Evolutionary conservation across 805 yeast species (phyloP), one percentile per base, ranked within the genome.

Genomic region (Yarrowia porcina): DNA sequence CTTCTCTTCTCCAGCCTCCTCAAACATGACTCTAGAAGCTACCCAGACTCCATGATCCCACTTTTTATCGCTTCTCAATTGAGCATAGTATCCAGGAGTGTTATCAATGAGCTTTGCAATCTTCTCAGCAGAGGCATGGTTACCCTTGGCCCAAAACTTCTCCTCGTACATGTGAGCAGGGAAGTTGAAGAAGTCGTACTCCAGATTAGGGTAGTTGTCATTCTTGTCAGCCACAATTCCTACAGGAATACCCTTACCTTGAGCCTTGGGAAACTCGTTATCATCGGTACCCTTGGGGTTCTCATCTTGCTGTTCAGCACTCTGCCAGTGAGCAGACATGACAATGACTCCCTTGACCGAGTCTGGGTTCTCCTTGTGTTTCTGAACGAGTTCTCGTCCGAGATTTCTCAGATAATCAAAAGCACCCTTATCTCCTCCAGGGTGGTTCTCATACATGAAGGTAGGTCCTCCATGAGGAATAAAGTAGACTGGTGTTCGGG

Each of bases 391-490:
- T 38, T 75, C 72, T 17, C 71, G 66, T 2, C 96, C 96, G 7
- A 86, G 65, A 21, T 73, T 67, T 50, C 77, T 73, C 7, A 85
- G 77, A 5, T 75, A 75, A 23, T 77, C 75, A 77, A 81, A 87
- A 0, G 93, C 92, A 5, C 89, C 89, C 2, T 61, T 59, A 63
- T 82, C 79, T 36, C 87, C 82, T 18, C 83, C 83, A 52, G 76
- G 74, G 59, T 76, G 80, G 56, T 76, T 80, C 35, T 76, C 71
- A 68, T 86, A 85, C 78, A 88, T 82, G 71, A 89, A 87, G 1
- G 88, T 84, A 8, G 96, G 96, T 0, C 92, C 94, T 8, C 96
- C 96, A 74, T 89, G 96, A n/a, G 90, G 84, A 44, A 88, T 70
- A 72, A 88, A 89, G 70, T 75, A 87, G 0, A 84, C 81, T 7